A percentile compares a stretch with the other conserved stretches of the same genome.
These are phyloP conservation scores for Penicillium samsonianum DNA, from an alignment of 495 filamentous ascomycete species.

Conservation along the genomic window DNA sequence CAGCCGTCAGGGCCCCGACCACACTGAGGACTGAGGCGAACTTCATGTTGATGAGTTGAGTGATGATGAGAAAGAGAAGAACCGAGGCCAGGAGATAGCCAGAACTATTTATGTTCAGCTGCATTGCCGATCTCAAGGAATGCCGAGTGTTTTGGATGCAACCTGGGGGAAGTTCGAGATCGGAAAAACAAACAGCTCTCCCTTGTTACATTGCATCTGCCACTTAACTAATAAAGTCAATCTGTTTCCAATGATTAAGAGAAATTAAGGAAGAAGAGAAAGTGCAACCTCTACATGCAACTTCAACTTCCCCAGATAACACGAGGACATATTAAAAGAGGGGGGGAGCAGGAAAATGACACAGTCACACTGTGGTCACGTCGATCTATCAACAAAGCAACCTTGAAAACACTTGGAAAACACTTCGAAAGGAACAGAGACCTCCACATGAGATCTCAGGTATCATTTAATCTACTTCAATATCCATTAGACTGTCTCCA, in stretches of 20 bases:
- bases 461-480: slow-evolving; percentile 9
- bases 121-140: slow-evolving; percentile 30
- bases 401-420: neutral
- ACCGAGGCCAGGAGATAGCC: neutral
- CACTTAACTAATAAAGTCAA: too few relatives aligned
- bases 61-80: slow-evolving; percentile 4
- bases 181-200: slow-evolving; percentile 13
- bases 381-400: neutral
- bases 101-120: slow-evolving; percentile 22
- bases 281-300: slow-evolving; percentile 28
- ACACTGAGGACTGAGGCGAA: slow-evolving; percentile 29
- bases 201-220: slow-evolving; percentile 21
- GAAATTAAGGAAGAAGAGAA: neutral
- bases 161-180: neutral
- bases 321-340: slow-evolving; percentile 4
- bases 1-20: slow-evolving; percentile 31
- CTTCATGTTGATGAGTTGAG: slow-evolving; percentile 30
- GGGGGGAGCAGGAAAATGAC: slow-evolving; percentile 1
- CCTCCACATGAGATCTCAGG: neutral
- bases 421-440: neutral
- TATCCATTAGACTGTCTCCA: slow-evolving; percentile 33
- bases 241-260: too few relatives aligned
- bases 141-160: slow-evolving; percentile 12
- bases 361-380: slow-evolving; percentile 15
- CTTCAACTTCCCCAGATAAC: neutral